Percentiles rank a stretch among this genome's conserved stretches.
phyloP scores from a whole-genome alignment of 176 grass and related monocot genomes.

The Tillandsia leiboldiana region DNA sequence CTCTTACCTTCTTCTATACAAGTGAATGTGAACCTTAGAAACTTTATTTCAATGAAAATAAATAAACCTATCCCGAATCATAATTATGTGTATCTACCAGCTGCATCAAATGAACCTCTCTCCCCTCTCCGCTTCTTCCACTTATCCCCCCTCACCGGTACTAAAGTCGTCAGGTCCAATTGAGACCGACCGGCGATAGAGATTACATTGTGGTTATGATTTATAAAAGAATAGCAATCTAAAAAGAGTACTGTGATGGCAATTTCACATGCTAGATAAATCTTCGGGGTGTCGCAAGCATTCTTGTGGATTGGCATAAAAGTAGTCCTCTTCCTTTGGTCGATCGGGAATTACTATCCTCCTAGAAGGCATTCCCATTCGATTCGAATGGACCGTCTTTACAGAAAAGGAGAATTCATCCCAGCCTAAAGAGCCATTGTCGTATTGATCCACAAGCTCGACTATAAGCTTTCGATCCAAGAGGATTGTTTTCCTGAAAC shows the following conservation, averaged over 20 bases:
- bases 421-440: constrained; percentile 52
- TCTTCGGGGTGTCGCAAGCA: constrained; percentile 55
- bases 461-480: constrained; percentile 71
- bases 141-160: neutral
- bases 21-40: constrained; percentile 3
- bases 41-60: constrained; percentile 19
- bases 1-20: constrained; percentile 11
- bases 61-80: constrained; percentile 20
- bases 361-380: constrained; percentile 63
- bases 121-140: neutral
- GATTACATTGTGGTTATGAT: neutral
- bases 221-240: constrained; percentile 30
- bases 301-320: constrained; percentile 78
- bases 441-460: constrained; percentile 59
- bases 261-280: constrained; percentile 29
- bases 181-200: neutral
- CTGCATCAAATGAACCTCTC: constrained; percentile 7
- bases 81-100: constrained; percentile 12
- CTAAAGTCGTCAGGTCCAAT: constrained; percentile 3
- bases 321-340: constrained; percentile 96
- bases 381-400: constrained; percentile 49
- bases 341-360: constrained; percentile 60
- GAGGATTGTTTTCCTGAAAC: constrained; percentile 78
- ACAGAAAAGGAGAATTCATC: constrained; percentile 57
- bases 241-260: constrained; percentile 6